A percentile compares a stretch with the other conserved stretches of the same genome.
phyloP scores from a whole-genome alignment of 352 stramenopile genomes.

The Aphanomyces euteiches region DNA sequence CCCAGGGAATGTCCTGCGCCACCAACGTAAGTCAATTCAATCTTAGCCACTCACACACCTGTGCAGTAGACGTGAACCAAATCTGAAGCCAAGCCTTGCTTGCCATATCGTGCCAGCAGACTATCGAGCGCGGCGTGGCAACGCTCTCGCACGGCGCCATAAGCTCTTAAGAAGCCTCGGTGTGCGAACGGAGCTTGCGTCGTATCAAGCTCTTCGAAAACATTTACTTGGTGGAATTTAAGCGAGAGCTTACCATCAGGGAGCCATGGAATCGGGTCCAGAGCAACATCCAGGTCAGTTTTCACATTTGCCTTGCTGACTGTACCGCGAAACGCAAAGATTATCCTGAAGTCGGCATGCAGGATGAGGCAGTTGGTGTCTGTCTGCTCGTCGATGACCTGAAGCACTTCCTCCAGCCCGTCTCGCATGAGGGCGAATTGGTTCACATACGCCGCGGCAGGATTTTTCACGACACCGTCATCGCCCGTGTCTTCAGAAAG shows the following conservation, averaged over 20 bases:
- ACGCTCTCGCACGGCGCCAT: slow-evolving; percentile 38
- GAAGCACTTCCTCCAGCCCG: slow-evolving; percentile 28
- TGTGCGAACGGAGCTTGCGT: slow-evolving; percentile 37
- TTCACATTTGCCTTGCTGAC: slow-evolving; percentile 44
- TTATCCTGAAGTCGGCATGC: slow-evolving; percentile 35
- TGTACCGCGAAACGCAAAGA: slow-evolving; percentile 45
- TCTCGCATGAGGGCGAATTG: slow-evolving; percentile 8
- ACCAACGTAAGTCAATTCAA: background rate
- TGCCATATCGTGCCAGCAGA: slow-evolving; percentile 29
- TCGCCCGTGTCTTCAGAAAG: slow-evolving; percentile 1
- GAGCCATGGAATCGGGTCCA: slow-evolving; percentile 14
- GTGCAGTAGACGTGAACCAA: slow-evolving; percentile 31
- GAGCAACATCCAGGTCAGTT: slow-evolving; percentile 41
- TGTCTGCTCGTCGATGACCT: slow-evolving; percentile 38
- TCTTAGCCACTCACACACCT: slow-evolving; percentile 2
- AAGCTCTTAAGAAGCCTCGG: slow-evolving; percentile 44
- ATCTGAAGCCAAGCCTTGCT: slow-evolving; percentile 30
- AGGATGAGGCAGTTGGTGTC: slow-evolving; percentile 46
- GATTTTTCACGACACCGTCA: background rate
- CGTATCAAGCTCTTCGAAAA: background rate
- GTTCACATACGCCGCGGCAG: slow-evolving; percentile 17
- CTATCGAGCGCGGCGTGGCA: slow-evolving; percentile 27
- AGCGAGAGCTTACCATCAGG: background rate
- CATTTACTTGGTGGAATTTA: background rate
- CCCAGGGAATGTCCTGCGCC: slow-evolving; percentile 40